phyloP scores from a whole-genome alignment of 148 eudicot species.

The Polygonum aviculare region DNA sequence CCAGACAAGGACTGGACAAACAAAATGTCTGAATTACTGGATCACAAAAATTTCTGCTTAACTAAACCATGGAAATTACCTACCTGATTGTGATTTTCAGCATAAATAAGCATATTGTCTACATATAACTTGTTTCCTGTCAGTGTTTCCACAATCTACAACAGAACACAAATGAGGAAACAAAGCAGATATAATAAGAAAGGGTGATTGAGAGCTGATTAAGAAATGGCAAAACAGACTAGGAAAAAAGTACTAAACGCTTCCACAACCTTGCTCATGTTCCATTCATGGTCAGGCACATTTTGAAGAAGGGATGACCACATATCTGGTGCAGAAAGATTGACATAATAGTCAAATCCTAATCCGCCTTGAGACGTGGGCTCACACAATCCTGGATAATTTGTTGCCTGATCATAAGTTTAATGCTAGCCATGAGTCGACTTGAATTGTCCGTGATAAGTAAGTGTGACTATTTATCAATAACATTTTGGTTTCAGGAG shows the following conservation, averaged over 20 bases:
- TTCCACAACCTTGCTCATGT: slow-evolving; percentile 79
- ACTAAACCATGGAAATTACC: slow-evolving; percentile 1
- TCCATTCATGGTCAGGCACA: slow-evolving; percentile 79
- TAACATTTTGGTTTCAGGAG: not conserved
- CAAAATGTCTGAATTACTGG: not conserved
- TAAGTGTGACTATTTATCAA: not conserved
- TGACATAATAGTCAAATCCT: slow-evolving; percentile 93
- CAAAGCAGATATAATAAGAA: not conserved
- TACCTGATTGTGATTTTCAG: slow-evolving; percentile 98
- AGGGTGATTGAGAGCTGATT: not conserved
- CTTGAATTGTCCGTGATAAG: not conserved
- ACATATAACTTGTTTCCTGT: slow-evolving; percentile 42
- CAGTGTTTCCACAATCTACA: slow-evolving; percentile 74
- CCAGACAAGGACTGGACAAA: slow-evolving; percentile 83
- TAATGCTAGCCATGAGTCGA: not conserved
- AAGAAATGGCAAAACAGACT: not conserved
- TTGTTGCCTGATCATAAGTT: slow-evolving; percentile 47
- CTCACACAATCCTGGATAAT: slow-evolving; percentile 87
- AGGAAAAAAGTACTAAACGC: not conserved
- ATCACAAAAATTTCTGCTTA: not conserved
- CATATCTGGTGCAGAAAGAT: slow-evolving; percentile 79
- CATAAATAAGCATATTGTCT: slow-evolving; percentile 79
- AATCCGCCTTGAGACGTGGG: slow-evolving; percentile 93
- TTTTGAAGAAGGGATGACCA: slow-evolving; percentile 72
- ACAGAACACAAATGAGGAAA: not conserved